phyloP scores from a whole-genome alignment of 2,329 filamentous ascomycete genomes.

The Colletotrichum neosansevieriae region DNA sequence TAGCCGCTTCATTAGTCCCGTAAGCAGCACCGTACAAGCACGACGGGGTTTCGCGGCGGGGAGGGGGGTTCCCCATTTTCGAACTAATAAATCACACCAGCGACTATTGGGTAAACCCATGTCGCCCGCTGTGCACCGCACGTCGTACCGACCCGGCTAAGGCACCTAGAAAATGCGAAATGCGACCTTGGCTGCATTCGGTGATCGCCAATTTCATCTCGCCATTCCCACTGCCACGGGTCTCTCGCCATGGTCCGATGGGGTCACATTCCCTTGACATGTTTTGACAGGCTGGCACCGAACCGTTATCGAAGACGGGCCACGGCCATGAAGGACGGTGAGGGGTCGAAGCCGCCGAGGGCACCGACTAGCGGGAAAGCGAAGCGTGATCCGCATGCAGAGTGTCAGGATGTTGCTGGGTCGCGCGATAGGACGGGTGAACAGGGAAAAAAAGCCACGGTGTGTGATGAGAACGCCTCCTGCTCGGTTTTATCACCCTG shows the following conservation, averaged over 20 bases:
- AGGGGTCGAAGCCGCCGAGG: too few species aligned
- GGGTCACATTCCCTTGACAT: background rate
- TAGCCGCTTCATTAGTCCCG: background rate
- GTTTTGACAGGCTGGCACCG: background rate
- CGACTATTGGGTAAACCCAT: conserved; percentile 4
- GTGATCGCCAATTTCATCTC: background rate
- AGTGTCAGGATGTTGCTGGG: background rate
- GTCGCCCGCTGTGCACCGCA: background rate
- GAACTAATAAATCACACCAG: background rate
- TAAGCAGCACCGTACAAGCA: background rate
- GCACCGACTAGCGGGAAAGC: background rate
- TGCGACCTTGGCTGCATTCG: conserved; percentile 17
- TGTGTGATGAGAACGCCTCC: conserved; percentile 6
- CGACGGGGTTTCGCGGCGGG: too few species aligned
- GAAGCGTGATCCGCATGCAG: conserved; percentile 2
- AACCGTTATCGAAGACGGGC: background rate
- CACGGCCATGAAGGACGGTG: background rate
- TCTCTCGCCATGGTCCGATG: background rate
- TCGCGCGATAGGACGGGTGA: background rate
- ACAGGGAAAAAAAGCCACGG: background rate
- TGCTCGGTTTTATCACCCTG: background rate
- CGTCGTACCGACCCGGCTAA: conserved; percentile 18
- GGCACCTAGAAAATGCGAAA: conserved; percentile 8
- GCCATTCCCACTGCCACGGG: background rate
- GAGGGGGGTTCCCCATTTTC: background rate